These are phyloP conservation scores for Camelina hispida DNA, from an alignment of 345 rosid genomes.

Conservation along the genomic window DNA sequence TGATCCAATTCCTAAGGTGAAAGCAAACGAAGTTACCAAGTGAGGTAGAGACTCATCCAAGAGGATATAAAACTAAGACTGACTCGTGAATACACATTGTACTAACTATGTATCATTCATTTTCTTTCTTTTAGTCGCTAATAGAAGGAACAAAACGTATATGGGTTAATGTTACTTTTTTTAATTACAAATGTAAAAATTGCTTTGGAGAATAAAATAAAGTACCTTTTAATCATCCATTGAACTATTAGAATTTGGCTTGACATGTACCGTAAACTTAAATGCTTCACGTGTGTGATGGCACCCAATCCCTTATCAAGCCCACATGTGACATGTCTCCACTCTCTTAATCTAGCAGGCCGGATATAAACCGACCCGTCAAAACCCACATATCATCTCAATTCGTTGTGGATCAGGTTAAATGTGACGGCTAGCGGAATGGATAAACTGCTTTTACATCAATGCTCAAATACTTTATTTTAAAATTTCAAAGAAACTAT, in stretches of 20 bases:
- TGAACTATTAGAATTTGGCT: not conserved
- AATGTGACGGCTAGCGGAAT: not conserved
- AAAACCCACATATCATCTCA: not conserved
- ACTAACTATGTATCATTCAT: not conserved
- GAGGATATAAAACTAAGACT: conserved; percentile 41
- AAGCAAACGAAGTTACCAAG: conserved; percentile 45
- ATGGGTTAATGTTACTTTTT: not conserved
- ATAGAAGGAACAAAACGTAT: not conserved
- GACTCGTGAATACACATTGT: conserved; percentile 49
- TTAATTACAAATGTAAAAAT: conserved; percentile 19
- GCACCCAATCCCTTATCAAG: not conserved
- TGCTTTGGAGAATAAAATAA: not conserved
- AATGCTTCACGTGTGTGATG: not conserved
- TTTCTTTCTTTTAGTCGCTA: not conserved
- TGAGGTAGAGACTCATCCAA: conserved; percentile 40
- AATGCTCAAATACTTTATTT: not conserved
- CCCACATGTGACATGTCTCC: not conserved
- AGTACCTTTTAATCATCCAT: not conserved
- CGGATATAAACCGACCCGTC: not conserved
- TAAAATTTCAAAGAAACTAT: not conserved
- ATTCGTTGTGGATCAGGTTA: not conserved
- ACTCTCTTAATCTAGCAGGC: not conserved
- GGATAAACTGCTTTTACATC: not conserved
- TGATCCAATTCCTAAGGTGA: conserved; percentile 46
- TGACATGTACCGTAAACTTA: not conserved